Percentiles rank a stretch among this genome's conserved stretches.
phyloP scores from a whole-genome alignment of 345 rosid species.

The Salix brachista region DNA sequence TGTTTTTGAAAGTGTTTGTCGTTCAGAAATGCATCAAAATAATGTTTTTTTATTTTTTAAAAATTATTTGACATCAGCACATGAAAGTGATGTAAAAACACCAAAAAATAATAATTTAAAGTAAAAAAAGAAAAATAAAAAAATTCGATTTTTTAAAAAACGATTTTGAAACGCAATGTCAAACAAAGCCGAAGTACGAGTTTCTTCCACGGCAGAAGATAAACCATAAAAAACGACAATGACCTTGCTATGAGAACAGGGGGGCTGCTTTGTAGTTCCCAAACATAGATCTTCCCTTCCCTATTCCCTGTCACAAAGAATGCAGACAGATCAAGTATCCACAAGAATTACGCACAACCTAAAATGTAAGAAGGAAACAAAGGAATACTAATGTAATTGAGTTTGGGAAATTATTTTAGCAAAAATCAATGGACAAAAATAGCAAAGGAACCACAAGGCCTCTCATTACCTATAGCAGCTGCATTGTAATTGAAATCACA shows the following conservation, averaged over 20 bases:
- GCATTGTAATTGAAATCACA: slow-evolving; percentile 73
- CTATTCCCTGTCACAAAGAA: slow-evolving; percentile 62
- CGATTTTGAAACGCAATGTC: no score
- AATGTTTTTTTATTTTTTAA: no score
- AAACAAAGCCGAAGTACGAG: no score
- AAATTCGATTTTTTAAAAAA: no score
- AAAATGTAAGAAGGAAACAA: neutral
- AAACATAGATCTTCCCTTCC: slow-evolving; percentile 89
- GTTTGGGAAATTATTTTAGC: neutral
- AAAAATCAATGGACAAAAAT: neutral
- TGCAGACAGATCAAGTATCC: neutral
- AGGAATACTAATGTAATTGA: neutral
- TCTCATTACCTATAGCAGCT: slow-evolving; percentile 67
- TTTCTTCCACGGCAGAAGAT: neutral
- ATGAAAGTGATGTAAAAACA: no score
- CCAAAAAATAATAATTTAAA: no score
- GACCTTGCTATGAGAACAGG: slow-evolving; percentile 88
- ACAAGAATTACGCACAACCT: neutral
- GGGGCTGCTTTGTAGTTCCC: slow-evolving; percentile 93
- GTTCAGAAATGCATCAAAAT: no score
- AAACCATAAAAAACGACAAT: neutral
- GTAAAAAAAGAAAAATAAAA: no score
- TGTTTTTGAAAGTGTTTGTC: no score
- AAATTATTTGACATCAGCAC: no score
- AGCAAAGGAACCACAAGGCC: neutral